phyloP scores from a whole-genome alignment of 306 rosid genomes.

The Pyrus betulifolia region DNA sequence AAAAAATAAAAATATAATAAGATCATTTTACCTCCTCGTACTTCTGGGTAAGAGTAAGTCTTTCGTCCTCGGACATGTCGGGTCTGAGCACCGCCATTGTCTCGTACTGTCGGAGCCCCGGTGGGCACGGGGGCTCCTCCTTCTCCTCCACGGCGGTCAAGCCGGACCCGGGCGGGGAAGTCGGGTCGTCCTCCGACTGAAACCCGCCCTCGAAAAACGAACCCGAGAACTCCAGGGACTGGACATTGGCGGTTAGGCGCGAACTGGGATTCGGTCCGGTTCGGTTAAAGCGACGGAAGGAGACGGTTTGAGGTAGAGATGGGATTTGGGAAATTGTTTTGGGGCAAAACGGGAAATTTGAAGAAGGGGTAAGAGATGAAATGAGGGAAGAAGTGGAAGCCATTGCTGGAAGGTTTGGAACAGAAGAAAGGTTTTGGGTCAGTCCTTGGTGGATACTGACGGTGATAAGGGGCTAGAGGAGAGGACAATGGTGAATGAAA shows the following conservation, averaged over 20 bases:
- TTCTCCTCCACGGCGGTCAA: constrained; percentile 57
- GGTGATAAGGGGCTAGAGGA: not conserved
- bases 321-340: constrained; percentile 7
- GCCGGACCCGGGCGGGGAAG: constrained; percentile 33
- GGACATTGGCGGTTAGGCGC: constrained; percentile 27
- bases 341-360: constrained; percentile 14
- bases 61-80: constrained; percentile 70
- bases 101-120: constrained; percentile 67
- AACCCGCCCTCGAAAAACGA: constrained; percentile 73
- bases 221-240: constrained; percentile 55
- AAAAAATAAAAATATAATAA: too few species aligned
- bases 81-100: constrained; percentile 69
- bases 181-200: constrained; percentile 56
- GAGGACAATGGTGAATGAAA: not conserved
- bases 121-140: constrained; percentile 80
- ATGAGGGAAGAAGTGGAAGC: constrained; percentile 40
- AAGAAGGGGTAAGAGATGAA: constrained; percentile 32
- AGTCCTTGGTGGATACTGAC: not conserved
- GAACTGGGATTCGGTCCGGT: constrained; percentile 5
- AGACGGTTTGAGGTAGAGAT: constrained; percentile 10
- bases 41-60: constrained; percentile 67
- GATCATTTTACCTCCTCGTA: constrained; percentile 59
- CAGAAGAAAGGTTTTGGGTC: not conserved
- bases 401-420: constrained; percentile 38
- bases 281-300: constrained; percentile 10